phyloP scores from a whole-genome alignment of 2,329 filamentous ascomycete species.

The Phyllosticta citrichinensis region DNA sequence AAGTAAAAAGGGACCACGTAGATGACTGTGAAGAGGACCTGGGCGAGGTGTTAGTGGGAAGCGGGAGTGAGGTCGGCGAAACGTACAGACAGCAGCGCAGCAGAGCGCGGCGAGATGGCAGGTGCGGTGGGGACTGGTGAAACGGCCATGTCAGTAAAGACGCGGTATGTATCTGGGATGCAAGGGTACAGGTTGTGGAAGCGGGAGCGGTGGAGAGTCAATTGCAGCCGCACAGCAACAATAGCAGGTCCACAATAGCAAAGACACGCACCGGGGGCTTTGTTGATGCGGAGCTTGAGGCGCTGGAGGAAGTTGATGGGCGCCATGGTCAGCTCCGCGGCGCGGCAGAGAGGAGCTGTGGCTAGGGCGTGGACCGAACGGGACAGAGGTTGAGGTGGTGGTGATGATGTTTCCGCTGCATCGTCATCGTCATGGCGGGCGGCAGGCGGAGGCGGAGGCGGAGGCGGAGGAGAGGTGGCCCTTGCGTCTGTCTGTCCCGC shows the following conservation, averaged over 20 bases:
- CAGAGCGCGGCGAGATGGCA: slow-evolving; percentile 23
- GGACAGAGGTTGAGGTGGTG: neutral
- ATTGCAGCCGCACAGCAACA: neutral
- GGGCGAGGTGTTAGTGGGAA: neutral
- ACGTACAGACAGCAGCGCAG: slow-evolving; percentile 30
- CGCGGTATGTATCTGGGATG: slow-evolving; percentile 13
- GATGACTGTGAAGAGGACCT: slow-evolving; percentile 73
- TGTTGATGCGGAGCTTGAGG: slow-evolving; percentile 24
- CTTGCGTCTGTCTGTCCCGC: neutral
- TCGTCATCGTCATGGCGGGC: neutral
- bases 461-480: neutral
- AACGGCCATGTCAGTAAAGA: slow-evolving; percentile 18
- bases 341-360: neutral
- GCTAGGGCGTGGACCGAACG: neutral
- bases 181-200: slow-evolving; percentile 16
- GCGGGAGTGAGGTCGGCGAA: slow-evolving; percentile 8
- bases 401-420: neutral
- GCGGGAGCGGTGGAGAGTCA: slow-evolving; percentile 1
- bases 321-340: slow-evolving; percentile 19
- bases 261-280: neutral
- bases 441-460: neutral
- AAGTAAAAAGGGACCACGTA: slow-evolving; percentile 91
- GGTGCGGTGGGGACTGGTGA: slow-evolving; percentile 27
- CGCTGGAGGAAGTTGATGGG: slow-evolving; percentile 24
- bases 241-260: neutral